Evolutionary conservation across 1,139 yeast species (phyloP).

Genomic region (Suhomyces bribrorum): DNA sequence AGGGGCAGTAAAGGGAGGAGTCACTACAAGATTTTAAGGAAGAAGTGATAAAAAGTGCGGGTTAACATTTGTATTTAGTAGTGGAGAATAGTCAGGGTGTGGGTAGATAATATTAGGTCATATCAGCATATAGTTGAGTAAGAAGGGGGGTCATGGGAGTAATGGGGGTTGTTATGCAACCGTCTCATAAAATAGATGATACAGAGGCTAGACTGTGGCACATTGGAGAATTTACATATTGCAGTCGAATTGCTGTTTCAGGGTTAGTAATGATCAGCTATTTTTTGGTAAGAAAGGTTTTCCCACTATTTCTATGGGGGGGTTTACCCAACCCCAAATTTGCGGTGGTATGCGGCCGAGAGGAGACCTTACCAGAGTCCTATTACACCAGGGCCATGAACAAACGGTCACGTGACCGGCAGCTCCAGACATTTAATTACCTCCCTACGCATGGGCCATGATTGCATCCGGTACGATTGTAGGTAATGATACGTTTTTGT

Average conservation of each 20-base stretch:
- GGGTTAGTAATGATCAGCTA: conserved; percentile 3
- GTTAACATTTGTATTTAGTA: not conserved
- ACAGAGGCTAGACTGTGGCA: conserved; percentile 1
- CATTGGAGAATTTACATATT: not conserved
- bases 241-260: conserved; percentile 4
- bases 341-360: not conserved
- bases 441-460: too few species aligned
- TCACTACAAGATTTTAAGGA: not conserved
- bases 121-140: too few species aligned
- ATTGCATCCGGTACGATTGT: too few species aligned
- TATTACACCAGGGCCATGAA: too few species aligned
- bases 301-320: not conserved
- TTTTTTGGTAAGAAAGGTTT: conserved; percentile 1
- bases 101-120: not conserved
- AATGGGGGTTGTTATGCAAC: not conserved
- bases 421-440: too few species aligned
- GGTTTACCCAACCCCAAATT: not conserved
- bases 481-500: too few species aligned
- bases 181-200: too few species aligned
- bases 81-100: not conserved
- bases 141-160: conserved; percentile 1
- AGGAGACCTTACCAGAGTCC: not conserved
- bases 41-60: not conserved
- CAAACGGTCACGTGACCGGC: too few species aligned
- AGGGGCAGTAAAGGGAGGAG: not conserved